Evolutionary conservation across 2,329 filamentous ascomycete genomes (phyloP), one percentile per base, ranked within the genome.

Genomic region (Phyllosticta paracitricarpa): DNA sequence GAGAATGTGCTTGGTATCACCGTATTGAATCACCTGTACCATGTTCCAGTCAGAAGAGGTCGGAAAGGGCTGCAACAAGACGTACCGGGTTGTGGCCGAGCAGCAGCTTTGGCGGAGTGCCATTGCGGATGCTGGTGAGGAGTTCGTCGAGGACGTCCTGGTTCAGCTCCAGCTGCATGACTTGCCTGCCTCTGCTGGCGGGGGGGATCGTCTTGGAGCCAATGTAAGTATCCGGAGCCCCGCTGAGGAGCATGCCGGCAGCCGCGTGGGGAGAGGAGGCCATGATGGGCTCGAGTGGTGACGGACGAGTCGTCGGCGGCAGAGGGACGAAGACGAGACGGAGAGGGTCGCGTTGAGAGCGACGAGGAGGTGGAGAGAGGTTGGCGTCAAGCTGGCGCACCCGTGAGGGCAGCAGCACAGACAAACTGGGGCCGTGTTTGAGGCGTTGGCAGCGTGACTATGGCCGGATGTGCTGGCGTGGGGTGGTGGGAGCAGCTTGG

Each of bases 1-100:
- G 66, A 86, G 77, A 33, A 79, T 73, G 64, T 84, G 78, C 33
- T 79, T 79, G 69, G 82, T 82, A 70, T 79, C 79, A 65, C 81
- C 83, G 67, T 81, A 81, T 66, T 81, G 80, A 63, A 87, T 77
- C 70, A 80, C 79, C 72, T 82, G 35, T 22, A 26, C 17, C 7
- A 12, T 28, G 66, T 67, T 55, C 63, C 61, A 60, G 71, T 73
- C 63, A 73, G 71, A 68, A 25, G 26, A 10, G 17, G 14, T 17
- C 17, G 22, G 24, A 22, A n/a, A 7, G 24, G 25, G 56, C 30
- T 51, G 19, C 22, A 25, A 24, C 19, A 54, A 58, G 63, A 73
- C 74, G 61, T 75, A 76, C 74, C 66, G 74, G 74, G 68, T 68
- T 72, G 58, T 68, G 66, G 53, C 74, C 73, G 62, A 76, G 75